Percentiles rank a stretch among this genome's conserved stretches.
phyloP scores from a whole-genome alignment of 192 early-diverging fungal species.

The Dissophora ornata region DNA sequence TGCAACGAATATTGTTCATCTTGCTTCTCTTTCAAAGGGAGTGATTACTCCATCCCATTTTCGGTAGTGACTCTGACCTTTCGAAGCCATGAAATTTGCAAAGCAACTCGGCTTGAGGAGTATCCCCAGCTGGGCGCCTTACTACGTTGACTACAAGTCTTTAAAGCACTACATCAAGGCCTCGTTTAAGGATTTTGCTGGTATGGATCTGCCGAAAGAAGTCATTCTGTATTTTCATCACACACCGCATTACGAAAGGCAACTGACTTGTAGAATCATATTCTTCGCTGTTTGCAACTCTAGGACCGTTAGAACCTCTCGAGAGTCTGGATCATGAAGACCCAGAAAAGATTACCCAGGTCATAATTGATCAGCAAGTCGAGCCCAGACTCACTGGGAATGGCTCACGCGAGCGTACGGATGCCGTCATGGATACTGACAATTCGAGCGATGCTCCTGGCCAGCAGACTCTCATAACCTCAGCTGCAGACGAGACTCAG shows the following conservation, averaged over 20 bases:
- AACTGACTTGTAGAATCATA: not conserved
- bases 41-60: too few relatives aligned
- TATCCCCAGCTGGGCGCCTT: constrained; percentile 62
- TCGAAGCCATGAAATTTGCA: constrained; percentile 63
- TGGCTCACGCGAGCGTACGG: not conserved
- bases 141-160: constrained; percentile 65
- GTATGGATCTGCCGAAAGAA: too few relatives aligned
- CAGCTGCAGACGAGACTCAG: not conserved
- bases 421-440: not conserved
- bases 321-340: constrained; percentile 40
- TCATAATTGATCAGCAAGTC: constrained; percentile 10
- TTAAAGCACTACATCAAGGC: constrained; percentile 62
- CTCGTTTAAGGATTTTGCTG: constrained; percentile 40
- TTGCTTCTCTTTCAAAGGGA: not conserved
- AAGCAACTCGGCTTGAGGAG: constrained; percentile 65
- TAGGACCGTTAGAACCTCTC: constrained; percentile 30
- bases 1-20: not conserved
- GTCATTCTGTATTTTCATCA: too few relatives aligned
- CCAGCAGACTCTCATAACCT: not conserved
- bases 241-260: too few relatives aligned
- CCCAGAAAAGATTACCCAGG: not conserved
- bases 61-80: constrained; percentile 9
- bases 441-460: not conserved
- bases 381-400: not conserved
- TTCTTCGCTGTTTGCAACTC: too few relatives aligned